A percentile compares a stretch with the other conserved stretches of the same genome.
phyloP scores from a whole-genome alignment of 768 basidiomycete genomes.

The Cyclocybe aegerita region DNA sequence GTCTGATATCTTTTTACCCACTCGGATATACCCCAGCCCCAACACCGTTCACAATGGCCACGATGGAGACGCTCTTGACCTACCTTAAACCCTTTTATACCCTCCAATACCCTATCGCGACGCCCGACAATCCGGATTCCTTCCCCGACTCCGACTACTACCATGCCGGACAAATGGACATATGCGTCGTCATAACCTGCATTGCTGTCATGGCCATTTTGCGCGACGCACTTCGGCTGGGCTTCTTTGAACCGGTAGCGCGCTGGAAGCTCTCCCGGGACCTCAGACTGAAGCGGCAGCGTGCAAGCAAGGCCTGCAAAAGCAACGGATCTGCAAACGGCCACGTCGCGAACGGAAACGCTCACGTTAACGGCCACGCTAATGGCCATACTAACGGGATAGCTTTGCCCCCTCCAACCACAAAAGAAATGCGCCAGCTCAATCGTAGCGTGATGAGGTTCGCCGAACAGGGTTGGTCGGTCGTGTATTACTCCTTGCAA shows the following conservation, averaged over 20 bases:
- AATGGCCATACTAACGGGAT: constrained; percentile 29
- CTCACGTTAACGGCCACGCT: constrained; percentile 15
- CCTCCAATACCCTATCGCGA: constrained; percentile 65
- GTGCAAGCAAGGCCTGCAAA: constrained; percentile 16
- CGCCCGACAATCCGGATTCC: constrained; percentile 64
- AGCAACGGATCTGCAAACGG: constrained; percentile 27
- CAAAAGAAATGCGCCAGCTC: constrained; percentile 56
- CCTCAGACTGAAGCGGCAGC: constrained; percentile 31
- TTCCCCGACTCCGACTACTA: constrained; percentile 74
- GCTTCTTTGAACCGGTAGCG: constrained; percentile 79
- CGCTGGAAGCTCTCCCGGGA: constrained; percentile 68
- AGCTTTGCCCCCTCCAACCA: constrained; percentile 23
- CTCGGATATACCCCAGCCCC: background rate
- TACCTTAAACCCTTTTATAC: constrained; percentile 67
- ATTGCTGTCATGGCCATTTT: constrained; percentile 86
- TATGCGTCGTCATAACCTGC: constrained; percentile 77
- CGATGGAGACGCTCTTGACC: constrained; percentile 19
- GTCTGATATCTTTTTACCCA: constrained; percentile 19
- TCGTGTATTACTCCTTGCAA: constrained; percentile 75
- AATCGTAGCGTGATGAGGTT: constrained; percentile 81
- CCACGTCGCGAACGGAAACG: constrained; percentile 27
- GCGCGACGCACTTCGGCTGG: constrained; percentile 75
- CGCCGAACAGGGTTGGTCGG: constrained; percentile 93
- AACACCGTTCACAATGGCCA: constrained; percentile 13
- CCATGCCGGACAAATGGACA: constrained; percentile 69